Evolutionary conservation across 176 grass and related monocot genomes (phyloP).

Genomic region (Musa acuminata): DNA sequence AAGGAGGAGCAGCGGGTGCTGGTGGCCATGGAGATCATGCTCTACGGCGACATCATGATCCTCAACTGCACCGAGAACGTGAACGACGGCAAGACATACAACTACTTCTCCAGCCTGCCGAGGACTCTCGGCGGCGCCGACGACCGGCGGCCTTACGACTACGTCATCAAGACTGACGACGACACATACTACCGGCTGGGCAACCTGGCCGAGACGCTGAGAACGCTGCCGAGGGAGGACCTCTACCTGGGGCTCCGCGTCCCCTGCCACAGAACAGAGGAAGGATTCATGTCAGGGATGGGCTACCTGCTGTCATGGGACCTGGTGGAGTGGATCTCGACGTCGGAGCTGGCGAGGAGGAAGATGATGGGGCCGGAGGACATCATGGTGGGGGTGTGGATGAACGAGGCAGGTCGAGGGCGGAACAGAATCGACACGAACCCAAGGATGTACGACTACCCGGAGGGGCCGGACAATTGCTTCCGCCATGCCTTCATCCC

Average conservation of each 20-base stretch:
- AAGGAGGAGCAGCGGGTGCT: conserved; percentile 40
- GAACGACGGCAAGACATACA: conserved; percentile 75
- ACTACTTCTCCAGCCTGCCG: conserved; percentile 36
- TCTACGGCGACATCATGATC: conserved; percentile 41
- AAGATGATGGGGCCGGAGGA: conserved; percentile 50
- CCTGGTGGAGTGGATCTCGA: conserved; percentile 45
- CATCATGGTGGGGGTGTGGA: conserved; percentile 51
- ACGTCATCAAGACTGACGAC: conserved; percentile 69
- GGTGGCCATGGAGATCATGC: conserved; percentile 35
- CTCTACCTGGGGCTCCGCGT: conserved; percentile 51
- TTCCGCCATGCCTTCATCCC: conserved; percentile 42
- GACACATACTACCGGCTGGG: conserved; percentile 49
- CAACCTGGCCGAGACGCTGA: conserved; percentile 26
- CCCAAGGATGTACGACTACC: conserved; percentile 71
- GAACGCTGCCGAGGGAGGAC: conserved; percentile 31
- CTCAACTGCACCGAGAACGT: conserved; percentile 70
- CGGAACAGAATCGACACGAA: conserved; percentile 50
- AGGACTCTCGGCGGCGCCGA: background rate
- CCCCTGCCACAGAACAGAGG: conserved; percentile 34
- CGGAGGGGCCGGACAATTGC: conserved; percentile 36
- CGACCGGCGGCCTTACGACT: conserved; percentile 41
- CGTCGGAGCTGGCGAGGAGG: conserved; percentile 25
- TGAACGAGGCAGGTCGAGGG: conserved; percentile 37
- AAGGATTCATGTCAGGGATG: conserved; percentile 81
- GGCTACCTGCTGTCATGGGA: conserved; percentile 76